Percentiles rank a stretch among this genome's conserved stretches.
These are phyloP conservation scores for Claviceps sp. DNA, from an alignment of 2,329 filamentous ascomycete species.

Conservation along the genomic window DNA sequence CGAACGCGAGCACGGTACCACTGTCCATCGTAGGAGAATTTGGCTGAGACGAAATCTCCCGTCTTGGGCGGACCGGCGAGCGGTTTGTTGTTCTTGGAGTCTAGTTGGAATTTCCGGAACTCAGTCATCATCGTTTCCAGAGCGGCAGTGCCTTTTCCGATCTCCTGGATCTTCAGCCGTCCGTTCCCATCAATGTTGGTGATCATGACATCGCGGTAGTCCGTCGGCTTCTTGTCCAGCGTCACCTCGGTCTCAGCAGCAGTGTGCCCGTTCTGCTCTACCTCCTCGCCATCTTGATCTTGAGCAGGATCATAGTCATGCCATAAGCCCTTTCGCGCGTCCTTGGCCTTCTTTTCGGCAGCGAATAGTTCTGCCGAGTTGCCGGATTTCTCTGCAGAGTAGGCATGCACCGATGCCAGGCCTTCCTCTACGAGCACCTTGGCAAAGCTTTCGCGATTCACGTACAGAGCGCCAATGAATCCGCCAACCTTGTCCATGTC, in stretches of 20 bases:
- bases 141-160: constrained; percentile 73
- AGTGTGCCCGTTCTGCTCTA: constrained; percentile 36
- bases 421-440: constrained; percentile 91
- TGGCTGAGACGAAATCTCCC: constrained; percentile 81
- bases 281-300: constrained; percentile 50
- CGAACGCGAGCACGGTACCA: constrained; percentile 93
- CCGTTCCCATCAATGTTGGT: constrained; percentile 78
- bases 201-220: constrained; percentile 89
- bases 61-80: constrained; percentile 70
- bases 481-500: constrained; percentile 93
- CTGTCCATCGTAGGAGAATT: constrained; percentile 76
- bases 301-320: constrained; percentile 86
- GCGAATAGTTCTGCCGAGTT: constrained; percentile 77
- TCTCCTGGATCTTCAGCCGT: constrained; percentile 79
- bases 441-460: constrained; percentile 91
- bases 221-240: constrained; percentile 52
- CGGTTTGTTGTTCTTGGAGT: constrained; percentile 63
- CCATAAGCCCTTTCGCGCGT: constrained; percentile 78
- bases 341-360: constrained; percentile 82
- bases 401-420: constrained; percentile 79
- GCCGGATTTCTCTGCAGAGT: constrained; percentile 90
- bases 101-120: constrained; percentile 83
- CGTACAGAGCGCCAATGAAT: constrained; percentile 88
- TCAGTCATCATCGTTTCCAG: constrained; percentile 80
- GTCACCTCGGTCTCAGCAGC: constrained; percentile 36